Percentiles rank a stretch among this genome's conserved stretches.
Conservation (phyloP, 108 stramenopile species). For the Schizochytrium sp. region DNA sequence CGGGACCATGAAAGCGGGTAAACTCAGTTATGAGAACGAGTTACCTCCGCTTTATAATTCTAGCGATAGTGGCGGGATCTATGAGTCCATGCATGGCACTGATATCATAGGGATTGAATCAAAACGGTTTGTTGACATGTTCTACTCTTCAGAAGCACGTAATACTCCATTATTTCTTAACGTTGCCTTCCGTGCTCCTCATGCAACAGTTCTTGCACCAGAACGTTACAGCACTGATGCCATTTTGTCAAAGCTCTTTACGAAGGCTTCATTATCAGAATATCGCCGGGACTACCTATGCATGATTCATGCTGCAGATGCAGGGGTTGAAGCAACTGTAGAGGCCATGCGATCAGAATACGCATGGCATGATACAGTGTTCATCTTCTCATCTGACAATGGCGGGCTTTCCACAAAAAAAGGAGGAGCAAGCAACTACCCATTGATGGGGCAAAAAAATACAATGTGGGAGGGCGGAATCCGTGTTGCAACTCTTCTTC, state of each 20-base stretch:
- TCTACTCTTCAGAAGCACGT: not conserved
- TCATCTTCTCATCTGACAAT: conserved; percentile 61
- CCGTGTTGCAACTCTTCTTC: conserved; percentile 12
- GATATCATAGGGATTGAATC: not conserved
- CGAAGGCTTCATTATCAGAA: not conserved
- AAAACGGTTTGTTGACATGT: not conserved
- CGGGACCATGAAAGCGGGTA: not conserved
- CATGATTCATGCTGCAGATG: conserved; percentile 5
- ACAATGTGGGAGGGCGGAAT: conserved; percentile 61
- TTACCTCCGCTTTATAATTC: not conserved
- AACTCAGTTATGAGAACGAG: not conserved
- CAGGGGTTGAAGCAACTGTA: not conserved
- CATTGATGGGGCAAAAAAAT: conserved; percentile 39
- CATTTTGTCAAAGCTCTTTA: not conserved
- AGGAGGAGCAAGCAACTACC: conserved; percentile 62
- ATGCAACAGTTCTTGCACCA: not conserved
- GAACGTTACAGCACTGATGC: not conserved
- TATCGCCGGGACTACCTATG: not conserved
- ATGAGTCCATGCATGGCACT: not conserved
- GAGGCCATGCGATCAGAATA: not conserved
- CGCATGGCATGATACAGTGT: conserved; percentile 33
- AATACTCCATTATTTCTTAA: not conserved
- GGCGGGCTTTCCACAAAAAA: not conserved
- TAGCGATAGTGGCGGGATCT: not conserved
- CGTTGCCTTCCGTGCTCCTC: not conserved